phyloP scores from a whole-genome alignment of 805 yeast species.

The Candida golubevii region DNA sequence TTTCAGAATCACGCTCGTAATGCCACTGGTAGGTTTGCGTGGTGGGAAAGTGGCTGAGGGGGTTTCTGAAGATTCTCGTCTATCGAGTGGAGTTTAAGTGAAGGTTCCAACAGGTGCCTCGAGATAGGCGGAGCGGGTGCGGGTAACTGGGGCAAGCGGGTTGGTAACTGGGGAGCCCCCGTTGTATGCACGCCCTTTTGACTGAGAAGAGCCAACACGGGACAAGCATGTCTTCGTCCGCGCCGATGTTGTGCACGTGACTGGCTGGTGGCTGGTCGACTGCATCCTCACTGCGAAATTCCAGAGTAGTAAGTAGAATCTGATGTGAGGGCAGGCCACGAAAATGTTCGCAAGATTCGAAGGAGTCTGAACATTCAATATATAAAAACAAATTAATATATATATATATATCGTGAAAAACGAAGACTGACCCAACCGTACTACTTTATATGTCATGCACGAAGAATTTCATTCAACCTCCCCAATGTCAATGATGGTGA shows the following conservation, averaged over 20 bases:
- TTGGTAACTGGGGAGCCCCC: conserved; percentile 8
- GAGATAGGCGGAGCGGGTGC: conserved; percentile 13
- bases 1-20: neutral
- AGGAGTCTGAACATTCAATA: no score
- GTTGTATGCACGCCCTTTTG: conserved; percentile 1
- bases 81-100: conserved; percentile 2
- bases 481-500: no score
- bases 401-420: no score
- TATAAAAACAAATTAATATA: no score
- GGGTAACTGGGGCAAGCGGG: conserved; percentile 9
- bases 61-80: no score
- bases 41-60: neutral
- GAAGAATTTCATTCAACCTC: no score
- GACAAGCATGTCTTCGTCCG: neutral
- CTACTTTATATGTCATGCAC: no score
- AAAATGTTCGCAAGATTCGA: no score
- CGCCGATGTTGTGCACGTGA: conserved; percentile 3
- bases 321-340: no score
- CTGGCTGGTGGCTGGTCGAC: neutral
- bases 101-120: conserved; percentile 5
- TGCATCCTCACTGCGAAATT: no score
- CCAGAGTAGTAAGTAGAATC: no score
- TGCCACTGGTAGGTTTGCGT: neutral
- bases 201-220: conserved; percentile 1
- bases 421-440: no score